A percentile compares a stretch with the other conserved stretches of the same genome.
Conservation (phyloP, 371 early-diverging fungal species). For the Circinella minor region DNA sequence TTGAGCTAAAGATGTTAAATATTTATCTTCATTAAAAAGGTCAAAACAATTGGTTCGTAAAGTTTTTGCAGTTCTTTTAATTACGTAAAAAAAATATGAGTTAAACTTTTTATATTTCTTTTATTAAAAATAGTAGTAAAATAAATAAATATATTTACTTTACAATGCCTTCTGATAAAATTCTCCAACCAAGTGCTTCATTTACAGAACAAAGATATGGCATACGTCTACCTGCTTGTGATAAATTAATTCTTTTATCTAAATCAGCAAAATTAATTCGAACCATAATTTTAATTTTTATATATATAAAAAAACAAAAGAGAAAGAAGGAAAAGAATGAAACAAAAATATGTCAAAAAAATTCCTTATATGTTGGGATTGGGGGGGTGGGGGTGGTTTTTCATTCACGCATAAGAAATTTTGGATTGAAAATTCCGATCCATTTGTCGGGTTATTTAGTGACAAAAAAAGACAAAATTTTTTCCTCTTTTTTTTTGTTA, state of each 20-base stretch:
- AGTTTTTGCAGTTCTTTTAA: constrained; percentile 27
- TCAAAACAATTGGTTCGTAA: constrained; percentile 28
- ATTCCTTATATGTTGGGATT: no score
- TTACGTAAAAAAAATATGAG: background rate
- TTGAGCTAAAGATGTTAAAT: constrained; percentile 37
- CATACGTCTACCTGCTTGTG: constrained; percentile 27
- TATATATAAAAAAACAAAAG: background rate
- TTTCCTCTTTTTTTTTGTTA: background rate
- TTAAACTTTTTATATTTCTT: background rate
- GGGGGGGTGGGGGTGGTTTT: no score
- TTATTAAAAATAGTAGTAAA: no score
- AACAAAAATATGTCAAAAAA: no score
- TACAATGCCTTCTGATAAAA: constrained; percentile 33
- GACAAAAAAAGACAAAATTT: background rate
- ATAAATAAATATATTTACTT: constrained; percentile 18
- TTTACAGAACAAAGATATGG: constrained; percentile 31
- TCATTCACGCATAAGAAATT: no score
- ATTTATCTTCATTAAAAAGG: constrained; percentile 20
- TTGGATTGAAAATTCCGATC: no score
- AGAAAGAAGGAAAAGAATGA: background rate
- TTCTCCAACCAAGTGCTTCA: constrained; percentile 30
- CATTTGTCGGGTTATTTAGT: background rate
- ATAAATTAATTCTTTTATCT: constrained; percentile 6
- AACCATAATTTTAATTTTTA: constrained; percentile 24
- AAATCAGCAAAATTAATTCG: constrained; percentile 20